Conservation (phyloP, 2,329 filamentous ascomycete genomes). For the Aspergillus ustus region DNA sequence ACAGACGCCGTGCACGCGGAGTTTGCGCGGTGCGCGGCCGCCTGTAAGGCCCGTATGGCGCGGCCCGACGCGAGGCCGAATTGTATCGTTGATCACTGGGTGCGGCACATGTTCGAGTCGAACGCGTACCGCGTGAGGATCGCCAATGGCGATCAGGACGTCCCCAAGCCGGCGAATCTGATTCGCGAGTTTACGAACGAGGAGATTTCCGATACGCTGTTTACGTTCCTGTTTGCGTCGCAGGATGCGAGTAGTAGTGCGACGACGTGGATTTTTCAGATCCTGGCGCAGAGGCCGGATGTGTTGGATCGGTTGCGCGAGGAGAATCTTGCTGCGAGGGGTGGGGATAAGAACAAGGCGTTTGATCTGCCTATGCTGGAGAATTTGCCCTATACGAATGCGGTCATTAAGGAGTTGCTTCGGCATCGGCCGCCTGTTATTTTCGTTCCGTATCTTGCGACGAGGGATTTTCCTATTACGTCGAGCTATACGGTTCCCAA, state of each 20-base stretch:
- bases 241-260: constrained; percentile 60
- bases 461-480: constrained; percentile 54
- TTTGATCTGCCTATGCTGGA: constrained; percentile 55
- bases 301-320: constrained; percentile 52
- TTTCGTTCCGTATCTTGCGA: constrained; percentile 58
- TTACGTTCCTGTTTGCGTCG: constrained; percentile 60
- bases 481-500: constrained; percentile 55
- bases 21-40: constrained; percentile 82
- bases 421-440: constrained; percentile 59
- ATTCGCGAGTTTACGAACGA: constrained; percentile 57
- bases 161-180: constrained; percentile 44
- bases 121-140: constrained; percentile 73
- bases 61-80: constrained; percentile 71
- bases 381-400: constrained; percentile 56
- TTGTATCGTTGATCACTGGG: constrained; percentile 90
- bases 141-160: constrained; percentile 62
- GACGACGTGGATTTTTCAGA: constrained; percentile 59
- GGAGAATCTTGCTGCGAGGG: constrained; percentile 53
- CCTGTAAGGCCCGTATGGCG: constrained; percentile 82
- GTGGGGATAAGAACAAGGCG: constrained; percentile 46
- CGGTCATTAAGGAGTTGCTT: constrained; percentile 59
- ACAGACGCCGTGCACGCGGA: constrained; percentile 81
- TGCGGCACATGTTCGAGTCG: constrained; percentile 80
- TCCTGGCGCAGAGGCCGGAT: constrained; percentile 57
- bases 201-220: constrained; percentile 58